These are phyloP conservation scores for Aquilaria yunnanensis DNA, from an alignment of 345 rosid genomes.

Conservation along the genomic window DNA sequence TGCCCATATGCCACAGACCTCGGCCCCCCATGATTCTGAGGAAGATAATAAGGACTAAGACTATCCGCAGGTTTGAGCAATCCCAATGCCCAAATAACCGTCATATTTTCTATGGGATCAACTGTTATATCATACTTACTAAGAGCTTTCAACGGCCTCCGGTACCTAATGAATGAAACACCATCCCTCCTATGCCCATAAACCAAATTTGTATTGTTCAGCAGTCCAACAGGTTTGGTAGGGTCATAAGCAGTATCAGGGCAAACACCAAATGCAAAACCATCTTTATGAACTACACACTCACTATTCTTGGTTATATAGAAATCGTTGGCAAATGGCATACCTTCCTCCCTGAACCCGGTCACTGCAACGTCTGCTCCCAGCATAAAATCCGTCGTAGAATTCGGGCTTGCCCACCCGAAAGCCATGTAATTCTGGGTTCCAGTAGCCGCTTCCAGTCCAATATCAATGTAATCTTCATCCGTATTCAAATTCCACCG, in stretches of 20 bases:
- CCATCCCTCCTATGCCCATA: constrained; percentile 97
- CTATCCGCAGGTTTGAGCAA: constrained; percentile 79
- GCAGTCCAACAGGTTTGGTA: constrained; percentile 36
- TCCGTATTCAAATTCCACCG: constrained; percentile 72
- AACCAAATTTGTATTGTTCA: constrained; percentile 59
- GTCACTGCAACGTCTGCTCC: constrained; percentile 80
- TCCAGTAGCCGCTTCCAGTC: constrained; percentile 66
- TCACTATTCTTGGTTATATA: constrained; percentile 64
- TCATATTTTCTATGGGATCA: constrained; percentile 40
- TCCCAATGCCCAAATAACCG: constrained; percentile 92
- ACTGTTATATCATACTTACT: constrained; percentile 72
- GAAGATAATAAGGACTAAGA: constrained; percentile 74
- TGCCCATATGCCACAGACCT: constrained; percentile 34
- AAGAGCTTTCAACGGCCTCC: constrained; percentile 54
- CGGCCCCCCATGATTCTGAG: constrained; percentile 77
- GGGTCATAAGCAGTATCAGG: constrained; percentile 69
- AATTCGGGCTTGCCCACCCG: constrained; percentile 74
- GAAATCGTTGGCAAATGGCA: constrained; percentile 84
- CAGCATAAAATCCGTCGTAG: constrained; percentile 46
- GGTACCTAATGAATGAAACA: constrained; percentile 79
- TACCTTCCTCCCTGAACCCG: constrained; percentile 67
- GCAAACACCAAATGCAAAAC: constrained; percentile 72
- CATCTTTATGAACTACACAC: constrained; percentile 49
- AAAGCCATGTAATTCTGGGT: constrained; percentile 81
- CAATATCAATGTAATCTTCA: constrained; percentile 58